Conservation (phyloP, 331 rosid species). For the Quercus phellos region DNA sequence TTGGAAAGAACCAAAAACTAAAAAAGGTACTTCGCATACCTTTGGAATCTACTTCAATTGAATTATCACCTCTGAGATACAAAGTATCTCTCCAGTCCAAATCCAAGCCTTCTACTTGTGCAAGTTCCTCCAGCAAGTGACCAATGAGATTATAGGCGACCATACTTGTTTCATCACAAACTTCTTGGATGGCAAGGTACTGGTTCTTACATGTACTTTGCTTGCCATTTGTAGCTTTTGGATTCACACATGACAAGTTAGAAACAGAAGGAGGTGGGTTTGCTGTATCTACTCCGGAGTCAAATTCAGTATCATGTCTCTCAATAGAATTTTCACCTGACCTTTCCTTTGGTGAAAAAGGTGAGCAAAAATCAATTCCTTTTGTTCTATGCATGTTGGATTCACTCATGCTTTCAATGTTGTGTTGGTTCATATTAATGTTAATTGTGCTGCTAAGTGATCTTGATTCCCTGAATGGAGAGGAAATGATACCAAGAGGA, state of each 20-base stretch:
- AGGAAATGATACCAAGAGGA: neutral
- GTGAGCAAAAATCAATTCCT: neutral
- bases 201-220: conserved; percentile 36
- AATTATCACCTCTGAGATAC: conserved; percentile 34
- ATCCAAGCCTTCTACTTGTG: conserved; percentile 34
- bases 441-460: neutral
- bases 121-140: conserved; percentile 51
- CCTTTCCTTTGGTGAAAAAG: conserved; percentile 15
- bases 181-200: conserved; percentile 62
- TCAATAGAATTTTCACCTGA: conserved; percentile 16
- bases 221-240: conserved; percentile 12
- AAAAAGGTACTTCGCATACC: conserved; percentile 33
- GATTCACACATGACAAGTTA: conserved; percentile 15
- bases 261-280: conserved; percentile 3
- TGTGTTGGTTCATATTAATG: conserved; percentile 2
- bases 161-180: conserved; percentile 73
- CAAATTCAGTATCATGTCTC: conserved; percentile 13
- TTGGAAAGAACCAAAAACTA: neutral
- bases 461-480: conserved; percentile 11
- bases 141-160: conserved; percentile 60
- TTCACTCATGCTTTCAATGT: conserved; percentile 6
- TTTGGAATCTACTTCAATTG: conserved; percentile 33
- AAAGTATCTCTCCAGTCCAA: conserved; percentile 30
- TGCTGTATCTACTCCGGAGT: conserved; percentile 13
- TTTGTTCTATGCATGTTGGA: neutral